phyloP scores from a whole-genome alignment of 345 rosid species.

The Salix dunnii region DNA sequence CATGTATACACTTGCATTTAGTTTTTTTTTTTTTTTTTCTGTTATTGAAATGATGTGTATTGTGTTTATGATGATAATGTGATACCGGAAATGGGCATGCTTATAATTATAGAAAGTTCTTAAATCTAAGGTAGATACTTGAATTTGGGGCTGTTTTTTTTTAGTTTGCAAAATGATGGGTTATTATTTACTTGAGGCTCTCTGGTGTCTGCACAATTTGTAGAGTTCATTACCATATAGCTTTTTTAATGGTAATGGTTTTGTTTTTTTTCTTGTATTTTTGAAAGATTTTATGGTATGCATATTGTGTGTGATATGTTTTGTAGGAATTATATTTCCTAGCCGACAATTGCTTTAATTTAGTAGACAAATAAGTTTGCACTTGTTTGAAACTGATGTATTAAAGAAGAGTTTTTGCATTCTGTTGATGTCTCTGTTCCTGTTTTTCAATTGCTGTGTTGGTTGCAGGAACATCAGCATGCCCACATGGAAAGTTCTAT shows the following conservation, averaged over 20 bases:
- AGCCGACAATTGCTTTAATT: neutral
- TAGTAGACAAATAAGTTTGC: neutral
- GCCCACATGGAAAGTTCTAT: slow-evolving; percentile 78
- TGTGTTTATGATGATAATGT: too few relatives aligned
- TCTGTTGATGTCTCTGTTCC: neutral
- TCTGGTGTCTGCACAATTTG: too few relatives aligned
- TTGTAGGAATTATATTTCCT: neutral
- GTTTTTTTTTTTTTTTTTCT: too few relatives aligned
- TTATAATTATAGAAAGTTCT: too few relatives aligned
- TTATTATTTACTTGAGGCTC: neutral
- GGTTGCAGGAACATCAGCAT: slow-evolving; percentile 82
- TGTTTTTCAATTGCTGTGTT: neutral
- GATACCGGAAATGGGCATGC: too few relatives aligned
- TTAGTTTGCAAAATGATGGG: neutral
- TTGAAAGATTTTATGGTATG: neutral
- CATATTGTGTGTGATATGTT: neutral
- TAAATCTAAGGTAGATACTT: neutral
- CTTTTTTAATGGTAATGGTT: too few relatives aligned
- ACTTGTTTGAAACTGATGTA: neutral
- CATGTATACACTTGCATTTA: neutral
- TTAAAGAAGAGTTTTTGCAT: neutral
- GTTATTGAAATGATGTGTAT: too few relatives aligned
- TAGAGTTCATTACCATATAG: too few relatives aligned
- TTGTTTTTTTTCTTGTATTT: neutral
- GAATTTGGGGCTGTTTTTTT: neutral